Base-by-base conservation (phyloP, 2,329 filamentous ascomycete genomes). In the Penicillium sp. region DNA sequence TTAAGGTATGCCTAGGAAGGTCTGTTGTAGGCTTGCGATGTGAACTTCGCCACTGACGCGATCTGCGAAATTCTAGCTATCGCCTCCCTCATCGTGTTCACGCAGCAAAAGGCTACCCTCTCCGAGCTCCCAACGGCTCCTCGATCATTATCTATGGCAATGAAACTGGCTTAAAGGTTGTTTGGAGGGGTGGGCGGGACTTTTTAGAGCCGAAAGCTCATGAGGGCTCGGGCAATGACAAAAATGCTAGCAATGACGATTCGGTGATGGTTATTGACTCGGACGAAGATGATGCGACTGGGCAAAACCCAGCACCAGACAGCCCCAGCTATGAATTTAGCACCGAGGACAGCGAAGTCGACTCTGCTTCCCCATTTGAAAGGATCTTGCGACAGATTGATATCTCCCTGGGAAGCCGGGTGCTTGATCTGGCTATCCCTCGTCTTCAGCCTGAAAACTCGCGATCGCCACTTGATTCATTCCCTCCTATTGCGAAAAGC, bases 141-240 rank as follows among this genome's bases (percentile, higher is more conserved):
- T 76, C 73, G 2, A 66, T 82, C 41, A 66, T 81, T 30, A 52
- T 82, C 9, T 80, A 78, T 49, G 79, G 73, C 31, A 73, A 80
- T 47, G 72, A 75, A 28, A 67, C 66, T 28, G 79, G 79, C 4
- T 50, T 83, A 14, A 71, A 72, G 40, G 61, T 82, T 32, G 49
- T 79, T 18, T 82, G 79, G 79, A 69, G 75, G 59, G 77, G 77
- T 29, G 78, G 78, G 3, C 68, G 65, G 18, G 61, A 64, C 1
- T 67, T 76, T 38, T 70, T 70, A 22, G 41, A 48, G 16, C 39
- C 52, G 25, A 55, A 61, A 44, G 39, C 55, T 23, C 32, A 49
- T 3, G 41, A 41, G 9, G 23, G 45, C 52, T 14, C 44, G 32
- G 39, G 64, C 47, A 50, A 51, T 18, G 42, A 45, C 12, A 60